phyloP scores from a whole-genome alignment of 805 yeast genomes.

The Kuraishia ogatae region DNA sequence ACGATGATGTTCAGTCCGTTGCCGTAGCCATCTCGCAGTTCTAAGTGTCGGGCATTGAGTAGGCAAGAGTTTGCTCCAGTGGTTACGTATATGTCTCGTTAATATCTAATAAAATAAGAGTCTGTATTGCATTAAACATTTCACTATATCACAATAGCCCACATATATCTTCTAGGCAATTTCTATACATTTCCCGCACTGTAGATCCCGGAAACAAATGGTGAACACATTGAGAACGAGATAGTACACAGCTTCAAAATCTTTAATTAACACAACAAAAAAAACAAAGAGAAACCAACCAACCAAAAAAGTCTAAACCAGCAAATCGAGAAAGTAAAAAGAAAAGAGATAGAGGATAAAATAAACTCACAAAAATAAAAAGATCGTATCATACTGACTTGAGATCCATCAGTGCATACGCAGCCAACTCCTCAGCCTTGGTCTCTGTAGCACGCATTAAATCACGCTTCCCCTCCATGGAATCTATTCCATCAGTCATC shows the following conservation, averaged over 20 bases:
- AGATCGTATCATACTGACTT: slow-evolving; percentile 14
- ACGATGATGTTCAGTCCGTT: slow-evolving; percentile 94
- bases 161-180: not conserved
- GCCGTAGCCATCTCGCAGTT: slow-evolving; percentile 84
- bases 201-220: not conserved
- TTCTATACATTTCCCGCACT: not conserved
- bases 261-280: not conserved
- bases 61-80: slow-evolving; percentile 11
- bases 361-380: not conserved
- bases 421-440: slow-evolving; percentile 25
- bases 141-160: not conserved
- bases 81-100: not conserved
- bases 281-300: not conserved
- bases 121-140: not conserved
- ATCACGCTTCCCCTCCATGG: not conserved
- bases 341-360: not conserved
- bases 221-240: not conserved
- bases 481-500: not conserved
- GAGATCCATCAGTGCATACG: slow-evolving; percentile 25
- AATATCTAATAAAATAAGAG: not conserved
- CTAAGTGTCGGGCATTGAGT: slow-evolving; percentile 15
- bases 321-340: not conserved
- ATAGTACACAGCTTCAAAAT: not conserved
- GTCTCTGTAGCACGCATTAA: not conserved
- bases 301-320: not conserved